phyloP scores from a whole-genome alignment of 345 rosid species.

The Erysimum cheiranthoides region DNA sequence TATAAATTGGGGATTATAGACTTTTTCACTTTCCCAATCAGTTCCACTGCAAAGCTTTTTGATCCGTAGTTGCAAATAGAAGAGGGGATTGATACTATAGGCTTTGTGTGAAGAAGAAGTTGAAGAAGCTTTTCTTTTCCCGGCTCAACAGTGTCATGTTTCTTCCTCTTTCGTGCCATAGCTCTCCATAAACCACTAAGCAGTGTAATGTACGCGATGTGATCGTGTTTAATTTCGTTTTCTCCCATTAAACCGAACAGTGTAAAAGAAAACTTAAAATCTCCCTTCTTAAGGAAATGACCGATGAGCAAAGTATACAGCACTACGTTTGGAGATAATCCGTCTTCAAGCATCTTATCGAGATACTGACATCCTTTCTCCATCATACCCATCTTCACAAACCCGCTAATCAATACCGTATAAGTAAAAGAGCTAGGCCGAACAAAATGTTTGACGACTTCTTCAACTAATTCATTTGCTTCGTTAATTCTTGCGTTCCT shows the following conservation, averaged over 20 bases:
- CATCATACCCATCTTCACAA: slow-evolving; percentile 63
- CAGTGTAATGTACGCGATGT: slow-evolving; percentile 49
- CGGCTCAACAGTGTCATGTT: slow-evolving; percentile 30
- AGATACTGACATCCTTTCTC: slow-evolving; percentile 68
- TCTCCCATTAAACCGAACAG: slow-evolving; percentile 59
- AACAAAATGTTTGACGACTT: slow-evolving; percentile 55
- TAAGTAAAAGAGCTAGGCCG: slow-evolving; percentile 60
- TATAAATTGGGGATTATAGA: slow-evolving; percentile 54
- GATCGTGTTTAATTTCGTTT: slow-evolving; percentile 53
- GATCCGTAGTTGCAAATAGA: slow-evolving; percentile 39
- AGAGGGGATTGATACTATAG: slow-evolving; percentile 40
- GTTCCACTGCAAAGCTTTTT: slow-evolving; percentile 57
- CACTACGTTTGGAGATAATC: slow-evolving; percentile 60
- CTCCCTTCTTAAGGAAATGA: slow-evolving; percentile 61
- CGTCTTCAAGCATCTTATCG: slow-evolving; percentile 65
- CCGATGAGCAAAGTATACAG: slow-evolving; percentile 60
- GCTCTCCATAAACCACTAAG: slow-evolving; percentile 58
- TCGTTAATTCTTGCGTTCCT: slow-evolving; percentile 52
- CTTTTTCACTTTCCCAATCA: slow-evolving; percentile 52
- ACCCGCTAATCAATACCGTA: slow-evolving; percentile 64
- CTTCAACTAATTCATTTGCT: slow-evolving; percentile 63
- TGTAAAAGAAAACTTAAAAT: slow-evolving; percentile 57
- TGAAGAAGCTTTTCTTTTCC: slow-evolving; percentile 51
- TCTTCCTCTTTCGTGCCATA: slow-evolving; percentile 42
- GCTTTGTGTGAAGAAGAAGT: slow-evolving; percentile 51